phyloP scores from a whole-genome alignment of 345 rosid genomes.

The Firmiana major region DNA sequence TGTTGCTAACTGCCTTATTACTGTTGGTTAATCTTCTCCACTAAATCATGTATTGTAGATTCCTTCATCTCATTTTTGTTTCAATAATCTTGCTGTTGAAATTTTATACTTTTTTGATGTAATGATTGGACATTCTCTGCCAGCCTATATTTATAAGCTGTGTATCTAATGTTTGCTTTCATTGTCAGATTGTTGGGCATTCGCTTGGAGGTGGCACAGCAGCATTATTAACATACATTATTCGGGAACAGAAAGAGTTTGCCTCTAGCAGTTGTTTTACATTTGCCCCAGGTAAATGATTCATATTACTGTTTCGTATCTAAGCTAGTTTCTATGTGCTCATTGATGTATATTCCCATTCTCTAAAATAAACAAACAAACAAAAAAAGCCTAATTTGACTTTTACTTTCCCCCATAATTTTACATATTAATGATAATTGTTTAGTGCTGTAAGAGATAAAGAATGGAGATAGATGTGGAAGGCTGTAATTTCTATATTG shows the following conservation, averaged over 20 bases:
- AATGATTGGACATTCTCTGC: not conserved
- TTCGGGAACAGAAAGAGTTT: conserved; percentile 82
- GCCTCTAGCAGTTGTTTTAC: conserved; percentile 78
- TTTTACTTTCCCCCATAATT: not conserved
- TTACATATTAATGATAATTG: not conserved
- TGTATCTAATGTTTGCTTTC: conserved; percentile 12
- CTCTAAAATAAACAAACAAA: not conserved
- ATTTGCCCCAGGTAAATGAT: conserved; percentile 79
- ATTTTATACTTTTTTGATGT: not conserved
- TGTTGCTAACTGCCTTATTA: not conserved
- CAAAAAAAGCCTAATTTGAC: not conserved
- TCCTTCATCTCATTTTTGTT: not conserved
- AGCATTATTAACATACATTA: conserved; percentile 82
- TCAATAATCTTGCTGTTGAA: not conserved
- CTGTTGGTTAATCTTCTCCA: not conserved
- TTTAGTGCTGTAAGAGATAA: not conserved
- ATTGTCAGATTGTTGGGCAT: conserved; percentile 88
- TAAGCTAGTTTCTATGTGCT: not conserved
- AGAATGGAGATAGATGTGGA: not conserved
- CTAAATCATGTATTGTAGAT: not conserved
- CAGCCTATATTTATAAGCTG: not conserved
- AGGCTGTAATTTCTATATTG: not conserved
- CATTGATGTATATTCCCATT: not conserved
- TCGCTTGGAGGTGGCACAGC: conserved; percentile 99
- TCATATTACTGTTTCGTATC: not conserved